Evolutionary conservation across 345 rosid species (phyloP).

Genomic region (Populus davidiana): DNA sequence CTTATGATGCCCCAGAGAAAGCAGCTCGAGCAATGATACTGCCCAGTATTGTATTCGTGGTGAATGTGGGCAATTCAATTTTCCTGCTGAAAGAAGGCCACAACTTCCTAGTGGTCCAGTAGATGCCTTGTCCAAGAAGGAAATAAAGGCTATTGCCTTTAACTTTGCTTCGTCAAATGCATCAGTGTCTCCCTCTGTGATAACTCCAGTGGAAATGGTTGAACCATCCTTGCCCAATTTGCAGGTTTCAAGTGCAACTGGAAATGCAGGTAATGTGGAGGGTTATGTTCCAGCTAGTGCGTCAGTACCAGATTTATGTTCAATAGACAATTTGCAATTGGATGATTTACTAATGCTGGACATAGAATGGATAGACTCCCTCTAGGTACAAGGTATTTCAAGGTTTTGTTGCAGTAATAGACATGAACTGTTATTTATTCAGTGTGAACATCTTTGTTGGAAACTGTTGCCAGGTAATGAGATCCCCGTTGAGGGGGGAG

Average conservation of each 20-base stretch:
- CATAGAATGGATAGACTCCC: conserved; percentile 34
- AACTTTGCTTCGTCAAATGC: conserved; percentile 28
- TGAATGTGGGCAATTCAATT: conserved; percentile 36
- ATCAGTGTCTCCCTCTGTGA: conserved; percentile 16
- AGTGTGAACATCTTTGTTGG: too few relatives aligned
- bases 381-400: conserved; percentile 2
- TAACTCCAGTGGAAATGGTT: conserved; percentile 10
- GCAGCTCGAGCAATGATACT: conserved; percentile 55
- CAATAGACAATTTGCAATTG: conserved; percentile 32
- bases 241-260: conserved; percentile 5
- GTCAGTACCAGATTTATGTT: background rate
- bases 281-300: conserved; percentile 21
- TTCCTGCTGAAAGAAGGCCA: conserved; percentile 37
- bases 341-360: conserved; percentile 42
- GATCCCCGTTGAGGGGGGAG: too few relatives aligned
- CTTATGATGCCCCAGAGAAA: conserved; percentile 43
- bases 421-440: too few relatives aligned
- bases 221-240: too few relatives aligned
- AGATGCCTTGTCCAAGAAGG: conserved; percentile 28
- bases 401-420: background rate
- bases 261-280: background rate
- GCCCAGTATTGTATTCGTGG: conserved; percentile 43
- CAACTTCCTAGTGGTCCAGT: conserved; percentile 33
- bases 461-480: too few relatives aligned
- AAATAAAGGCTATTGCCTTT: conserved; percentile 32